Evolutionary conservation across 129 eudicot genomes (phyloP).

Genomic region (Dittrichia graveolens): DNA sequence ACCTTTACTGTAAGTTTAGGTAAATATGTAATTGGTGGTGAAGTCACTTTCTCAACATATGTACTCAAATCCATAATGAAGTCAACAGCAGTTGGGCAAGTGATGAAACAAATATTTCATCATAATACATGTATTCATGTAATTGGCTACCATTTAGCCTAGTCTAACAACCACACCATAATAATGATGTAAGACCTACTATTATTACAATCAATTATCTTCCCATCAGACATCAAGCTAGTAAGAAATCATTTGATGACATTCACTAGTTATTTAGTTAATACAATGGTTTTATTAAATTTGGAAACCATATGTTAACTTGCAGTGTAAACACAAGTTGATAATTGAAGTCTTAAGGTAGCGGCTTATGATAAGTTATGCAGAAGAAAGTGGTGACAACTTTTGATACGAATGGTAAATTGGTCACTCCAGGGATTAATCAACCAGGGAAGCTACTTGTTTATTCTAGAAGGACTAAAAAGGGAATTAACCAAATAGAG

Average conservation of each 20-base stretch:
- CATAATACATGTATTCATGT: background rate
- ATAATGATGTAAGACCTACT: conserved; percentile 6
- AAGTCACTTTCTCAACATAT: conserved; percentile 9
- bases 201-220: background rate
- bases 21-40: background rate
- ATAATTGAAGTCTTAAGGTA: conserved; percentile 7
- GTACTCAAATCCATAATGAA: background rate
- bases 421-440: too few relatives aligned
- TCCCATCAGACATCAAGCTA: conserved; percentile 4
- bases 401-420: too few relatives aligned
- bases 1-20: too few relatives aligned
- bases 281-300: background rate
- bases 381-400: background rate
- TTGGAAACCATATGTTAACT: background rate
- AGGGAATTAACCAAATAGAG: too few relatives aligned
- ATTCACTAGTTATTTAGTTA: background rate
- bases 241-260: background rate
- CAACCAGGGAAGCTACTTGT: too few relatives aligned
- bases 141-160: background rate
- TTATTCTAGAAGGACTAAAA: too few relatives aligned
- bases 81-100: background rate
- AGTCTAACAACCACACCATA: background rate
- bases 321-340: background rate
- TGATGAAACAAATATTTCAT: background rate
- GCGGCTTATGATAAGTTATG: conserved; percentile 2